Evolutionary conservation across 345 rosid species (phyloP), one percentile per base, ranked within the genome.

Genomic region (Geranium brycei): DNA sequence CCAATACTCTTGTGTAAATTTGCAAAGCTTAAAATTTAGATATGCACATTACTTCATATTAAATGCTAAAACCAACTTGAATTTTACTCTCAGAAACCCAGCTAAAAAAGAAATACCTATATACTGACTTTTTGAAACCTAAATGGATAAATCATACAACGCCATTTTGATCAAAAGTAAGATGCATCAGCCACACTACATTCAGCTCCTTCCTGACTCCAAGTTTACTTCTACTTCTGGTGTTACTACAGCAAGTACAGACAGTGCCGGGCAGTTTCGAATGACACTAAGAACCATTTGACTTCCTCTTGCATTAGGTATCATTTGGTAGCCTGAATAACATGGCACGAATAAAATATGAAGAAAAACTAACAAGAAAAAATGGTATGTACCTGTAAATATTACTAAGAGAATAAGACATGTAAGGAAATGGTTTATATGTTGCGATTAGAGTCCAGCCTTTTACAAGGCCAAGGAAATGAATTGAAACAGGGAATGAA

Each of bases 291-390:
- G 51, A 58, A 60, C 71, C 62, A 75, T 16, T 58, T 64, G 77
- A 61, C 73, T 78, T 68, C 58, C 77, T 78, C 83, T 80, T 85
- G 64, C 71, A 77, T 67, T 74, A 76, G 6, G 31, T 65, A 40
- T 85, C 87, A 32, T 68, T 82, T 14, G 89, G 89, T 72, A 84
- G 77, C 85, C 98, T 88, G 69, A 7, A 35, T 35, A 35, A 35
- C 41, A 35, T 4, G 3, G 4, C 41, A 35, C 41, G 0, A 35
- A 35, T 35, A 4, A 35, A 7, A 35, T 35, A 23, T 23, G 28
- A 23, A 23, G 28, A 0, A 23, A 23, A 23, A 23, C 28, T 23
- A 23, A 23, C 28, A 1, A 2, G 28, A 23, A 23, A 23, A 23
- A 23, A 23, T 23, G 1, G 28, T 23, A 23, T 23, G 28, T 23